Percentiles rank a stretch among this genome's conserved stretches.
Evolutionary conservation across 2,329 filamentous ascomycete genomes (phyloP).

Genomic region (Fusarium sp.): DNA sequence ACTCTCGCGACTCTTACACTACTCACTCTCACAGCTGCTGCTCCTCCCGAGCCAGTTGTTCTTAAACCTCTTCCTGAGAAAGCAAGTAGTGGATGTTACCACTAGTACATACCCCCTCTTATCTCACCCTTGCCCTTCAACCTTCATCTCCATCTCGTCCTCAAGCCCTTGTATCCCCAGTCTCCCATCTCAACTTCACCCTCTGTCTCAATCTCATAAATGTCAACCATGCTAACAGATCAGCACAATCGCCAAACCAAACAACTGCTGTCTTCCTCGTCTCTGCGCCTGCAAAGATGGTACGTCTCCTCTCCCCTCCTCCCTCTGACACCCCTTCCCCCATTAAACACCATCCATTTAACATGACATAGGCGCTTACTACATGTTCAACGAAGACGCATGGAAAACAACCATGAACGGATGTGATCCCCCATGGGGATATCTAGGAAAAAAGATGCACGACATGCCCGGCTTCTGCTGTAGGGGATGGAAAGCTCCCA

Average conservation of each 20-base stretch:
- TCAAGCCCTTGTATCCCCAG: neutral
- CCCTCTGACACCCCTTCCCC: no score
- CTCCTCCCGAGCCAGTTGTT: neutral
- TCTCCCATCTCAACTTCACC: neutral
- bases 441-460: constrained; percentile 18
- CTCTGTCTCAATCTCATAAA: neutral
- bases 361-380: constrained; percentile 18
- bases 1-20: neutral
- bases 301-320: rapidly evolving
- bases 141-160: rapidly evolving
- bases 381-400: constrained; percentile 31
- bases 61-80: constrained; percentile 15
- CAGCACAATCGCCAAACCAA: constrained; percentile 12
- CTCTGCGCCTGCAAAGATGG: constrained; percentile 35
- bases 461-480: constrained; percentile 37
- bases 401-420: constrained; percentile 14
- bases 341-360: neutral
- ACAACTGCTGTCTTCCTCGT: constrained; percentile 30
- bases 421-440: constrained; percentile 32
- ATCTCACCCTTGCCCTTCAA: no score
- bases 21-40: neutral
- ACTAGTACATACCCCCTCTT: constrained; percentile 10
- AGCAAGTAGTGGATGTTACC: neutral
- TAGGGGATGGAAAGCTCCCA: constrained; percentile 2
- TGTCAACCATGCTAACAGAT: rapidly evolving